Evolutionary conservation across 2,329 filamentous ascomycete genomes (phyloP), one percentile per base, ranked within the genome.

Genomic region (Hyphodiscus sp.): DNA sequence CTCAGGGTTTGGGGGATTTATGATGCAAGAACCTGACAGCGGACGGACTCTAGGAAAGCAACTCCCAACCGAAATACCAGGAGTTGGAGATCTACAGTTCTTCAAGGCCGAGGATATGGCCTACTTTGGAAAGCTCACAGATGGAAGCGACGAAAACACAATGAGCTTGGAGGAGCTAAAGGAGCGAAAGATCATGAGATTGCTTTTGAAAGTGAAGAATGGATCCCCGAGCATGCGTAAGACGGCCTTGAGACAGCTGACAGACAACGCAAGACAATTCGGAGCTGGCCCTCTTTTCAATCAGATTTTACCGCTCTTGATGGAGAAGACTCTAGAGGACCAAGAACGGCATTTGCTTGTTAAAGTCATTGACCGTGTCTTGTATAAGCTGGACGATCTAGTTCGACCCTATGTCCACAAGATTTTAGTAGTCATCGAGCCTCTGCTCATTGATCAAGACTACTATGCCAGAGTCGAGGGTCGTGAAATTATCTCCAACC

Each of bases 21-120:
- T 95, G 86, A 95, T 96, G 83, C 94, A 97, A 68, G 91, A 99
- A 62, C 89, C 91, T 9, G 91, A 95, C 62, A 91, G 88, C 67
- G 83, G 85, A 55, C 82, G 90, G 59, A 76, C 88, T 48, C 82
- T 92, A 67, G 90, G 91, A 61, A 95, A 95, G 73, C 89, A 95
- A 62, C 82, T 97, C 65, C 90, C 92, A 9, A 95, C 90, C 3
- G 92, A 97, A 67, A 96, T 99, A 41, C 91, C 94, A 2, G 94
- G 94, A 41, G 91, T 99, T 48, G 91, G 91, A 41, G 94, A 99
- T 69, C 74, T 99, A 49, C 91, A 96, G 62, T 99, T 97, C 70
- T 96, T 99, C 80, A 99, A 99, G 74, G 83, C 91, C 1, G 94
- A 99, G 70, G 94, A 99, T 71, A 96, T 97, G 91, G 86, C 89